Conservation (phyloP, 768 basidiomycete species). For the Mrakia gelida region DNA sequence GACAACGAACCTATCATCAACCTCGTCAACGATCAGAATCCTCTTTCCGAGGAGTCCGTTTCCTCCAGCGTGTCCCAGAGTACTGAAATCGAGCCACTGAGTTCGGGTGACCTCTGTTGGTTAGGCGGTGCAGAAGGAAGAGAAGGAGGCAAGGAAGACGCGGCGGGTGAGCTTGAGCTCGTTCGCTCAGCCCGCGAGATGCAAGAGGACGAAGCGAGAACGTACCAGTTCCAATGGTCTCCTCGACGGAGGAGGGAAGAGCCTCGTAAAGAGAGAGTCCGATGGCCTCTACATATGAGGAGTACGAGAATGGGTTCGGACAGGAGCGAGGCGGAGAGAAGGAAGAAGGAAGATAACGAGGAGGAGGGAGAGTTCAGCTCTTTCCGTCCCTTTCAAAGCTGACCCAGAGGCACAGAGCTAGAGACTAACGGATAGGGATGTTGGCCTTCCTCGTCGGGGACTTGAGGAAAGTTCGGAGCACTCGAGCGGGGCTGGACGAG, state of each 20-base stretch:
- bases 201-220: neutral
- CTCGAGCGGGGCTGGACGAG: constrained; percentile 28
- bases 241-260: constrained; percentile 65
- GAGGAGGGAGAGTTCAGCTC: neutral
- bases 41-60: constrained; percentile 66
- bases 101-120: constrained; percentile 83
- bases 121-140: neutral
- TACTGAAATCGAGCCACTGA: constrained; percentile 70
- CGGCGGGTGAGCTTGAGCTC: neutral
- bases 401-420: neutral
- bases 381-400: neutral
- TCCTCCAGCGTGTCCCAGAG: constrained; percentile 16
- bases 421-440: constrained; percentile 64
- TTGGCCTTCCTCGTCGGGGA: constrained; percentile 64
- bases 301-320: neutral
- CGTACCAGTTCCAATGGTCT: constrained; percentile 52
- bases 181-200: neutral
- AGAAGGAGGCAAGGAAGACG: neutral
- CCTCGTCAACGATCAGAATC: constrained; percentile 67
- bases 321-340: neutral
- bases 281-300: constrained; percentile 60
- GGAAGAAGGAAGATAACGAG: neutral
- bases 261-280: constrained; percentile 93
- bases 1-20: constrained; percentile 46
- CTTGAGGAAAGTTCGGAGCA: constrained; percentile 73